phyloP scores from a whole-genome alignment of 768 basidiomycete species.

The Lanmaoa rubissima region DNA sequence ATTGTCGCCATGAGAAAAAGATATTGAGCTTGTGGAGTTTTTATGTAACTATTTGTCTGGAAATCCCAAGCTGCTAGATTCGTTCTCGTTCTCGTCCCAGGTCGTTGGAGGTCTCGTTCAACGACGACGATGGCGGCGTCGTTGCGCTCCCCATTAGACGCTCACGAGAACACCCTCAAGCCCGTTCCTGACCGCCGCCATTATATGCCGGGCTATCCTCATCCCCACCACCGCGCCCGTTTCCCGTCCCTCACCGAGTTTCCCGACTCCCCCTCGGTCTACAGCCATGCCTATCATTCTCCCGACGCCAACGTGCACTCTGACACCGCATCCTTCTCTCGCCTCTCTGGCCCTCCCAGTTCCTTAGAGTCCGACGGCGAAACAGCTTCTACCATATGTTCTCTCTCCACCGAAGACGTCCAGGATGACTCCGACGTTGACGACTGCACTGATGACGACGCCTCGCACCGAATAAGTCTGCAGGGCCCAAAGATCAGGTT shows the following conservation, averaged over 20 bases:
- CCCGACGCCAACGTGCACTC: conserved; percentile 38
- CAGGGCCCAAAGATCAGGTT: conserved; percentile 84
- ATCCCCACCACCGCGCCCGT: conserved; percentile 41
- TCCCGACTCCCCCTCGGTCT: conserved; percentile 68
- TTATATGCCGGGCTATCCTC: conserved; percentile 34
- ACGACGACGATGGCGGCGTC: conserved; percentile 42
- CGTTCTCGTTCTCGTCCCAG: too few relatives aligned
- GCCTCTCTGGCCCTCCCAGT: conserved; percentile 45
- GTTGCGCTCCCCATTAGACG: conserved; percentile 36
- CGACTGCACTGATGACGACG: conserved; percentile 45
- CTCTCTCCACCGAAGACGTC: conserved; percentile 29
- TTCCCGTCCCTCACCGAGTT: conserved; percentile 57
- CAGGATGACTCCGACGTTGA: conserved; percentile 36
- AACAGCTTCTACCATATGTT: conserved; percentile 24
- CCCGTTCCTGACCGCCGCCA: conserved; percentile 50
- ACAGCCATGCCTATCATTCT: conserved; percentile 60
- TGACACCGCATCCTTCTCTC: conserved; percentile 33
- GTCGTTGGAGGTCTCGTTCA: conserved; percentile 3
- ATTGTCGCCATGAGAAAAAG: conserved; percentile 21
- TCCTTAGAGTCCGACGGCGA: conserved; percentile 61
- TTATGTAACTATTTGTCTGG: conserved; percentile 27
- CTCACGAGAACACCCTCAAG: conserved; percentile 30
- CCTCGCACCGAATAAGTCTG: conserved; percentile 58
- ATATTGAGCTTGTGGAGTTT: neutral
- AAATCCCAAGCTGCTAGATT: neutral